Base-by-base conservation (phyloP, 1,284 basidiomycete species). In the Schizopora paradoxa region DNA sequence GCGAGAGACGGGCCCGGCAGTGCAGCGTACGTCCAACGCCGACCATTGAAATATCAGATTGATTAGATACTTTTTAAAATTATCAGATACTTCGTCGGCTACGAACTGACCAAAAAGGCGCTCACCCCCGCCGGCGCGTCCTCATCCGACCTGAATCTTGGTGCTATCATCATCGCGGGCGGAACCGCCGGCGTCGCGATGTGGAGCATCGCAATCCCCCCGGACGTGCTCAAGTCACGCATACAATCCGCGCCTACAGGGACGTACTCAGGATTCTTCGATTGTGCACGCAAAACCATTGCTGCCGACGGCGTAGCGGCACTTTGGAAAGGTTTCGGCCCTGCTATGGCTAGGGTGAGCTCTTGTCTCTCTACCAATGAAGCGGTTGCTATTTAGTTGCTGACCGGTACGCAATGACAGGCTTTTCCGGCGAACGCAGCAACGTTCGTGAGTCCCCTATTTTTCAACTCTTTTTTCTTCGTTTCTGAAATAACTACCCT, bases 181-280 rank as follows among this genome's bases (percentile, higher is more conserved):
- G 95, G 94, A 52, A 83, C 82, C 44, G 96, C 96, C 6, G 96
- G 96, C 60, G 82, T 99, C 27, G 92, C 93, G 36, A 99, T 99
- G 96, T 97, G 94, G 94, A 75, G 88, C 26, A 74, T 96, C 55
- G 93, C 89, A 25, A 95, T 97, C 56, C 93, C 93, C 43, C 92
- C 93, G 38, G 93, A 97, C 67, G 92, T 91, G 58, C 71, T 99
- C 62, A 99, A 99, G 76, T 97, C 93, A 31, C 79, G 96, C 49
- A 74, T 98, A 41, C 96, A 99, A 68, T 92, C 91, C n/a, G 95
- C 96, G 22, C 93, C 94, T 18, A 82, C 85, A 4, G 96, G 96
- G 21, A 97, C 93, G 10, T 99, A 99, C 70, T 83, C 81, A 38
- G 93, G 96, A 31, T 80, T 99, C 62, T 57, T 97, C 50, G 96